Conservation (phyloP, 805 yeast species). For the Wickerhamiella musiphila region DNA sequence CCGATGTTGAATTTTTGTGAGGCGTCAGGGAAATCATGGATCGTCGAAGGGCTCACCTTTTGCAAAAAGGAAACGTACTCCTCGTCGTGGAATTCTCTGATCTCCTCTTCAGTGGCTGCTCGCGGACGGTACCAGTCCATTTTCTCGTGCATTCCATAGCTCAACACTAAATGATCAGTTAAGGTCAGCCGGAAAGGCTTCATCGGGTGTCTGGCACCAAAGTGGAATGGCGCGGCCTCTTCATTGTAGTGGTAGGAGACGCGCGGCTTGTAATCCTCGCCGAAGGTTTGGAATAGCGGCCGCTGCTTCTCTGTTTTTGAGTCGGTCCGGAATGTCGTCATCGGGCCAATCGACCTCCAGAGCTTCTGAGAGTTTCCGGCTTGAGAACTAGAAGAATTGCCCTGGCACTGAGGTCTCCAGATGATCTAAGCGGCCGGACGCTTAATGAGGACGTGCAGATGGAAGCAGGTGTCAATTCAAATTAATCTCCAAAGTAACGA, state of each 20-base stretch:
- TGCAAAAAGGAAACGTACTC: constrained; percentile 70
- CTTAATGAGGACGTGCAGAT: too few species aligned
- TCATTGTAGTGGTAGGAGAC: constrained; percentile 85
- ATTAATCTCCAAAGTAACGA: not conserved
- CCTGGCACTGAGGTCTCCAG: not conserved
- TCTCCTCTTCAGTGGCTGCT: constrained; percentile 64
- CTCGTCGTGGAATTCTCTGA: constrained; percentile 66
- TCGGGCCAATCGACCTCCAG: not conserved
- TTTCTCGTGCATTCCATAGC: constrained; percentile 68
- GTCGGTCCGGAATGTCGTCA: constrained; percentile 26
- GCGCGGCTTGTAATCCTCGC: constrained; percentile 5
- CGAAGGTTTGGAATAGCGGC: constrained; percentile 32
- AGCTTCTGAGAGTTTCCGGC: not conserved
- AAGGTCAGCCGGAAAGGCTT: constrained; percentile 87
- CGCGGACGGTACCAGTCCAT: constrained; percentile 84
- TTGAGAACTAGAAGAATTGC: not conserved
- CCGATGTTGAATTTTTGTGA: constrained; percentile 71
- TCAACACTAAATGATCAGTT: constrained; percentile 77
- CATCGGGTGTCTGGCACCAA: constrained; percentile 96
- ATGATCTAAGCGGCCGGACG: not conserved
- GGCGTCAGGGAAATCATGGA: constrained; percentile 37
- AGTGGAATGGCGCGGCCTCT: constrained; percentile 63
- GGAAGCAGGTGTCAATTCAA: too few species aligned
- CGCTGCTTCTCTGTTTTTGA: constrained; percentile 25
- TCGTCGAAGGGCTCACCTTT: constrained; percentile 59